Base-by-base conservation (phyloP, 768 basidiomycete species). In the Boletus rufocinnamomeus region DNA sequence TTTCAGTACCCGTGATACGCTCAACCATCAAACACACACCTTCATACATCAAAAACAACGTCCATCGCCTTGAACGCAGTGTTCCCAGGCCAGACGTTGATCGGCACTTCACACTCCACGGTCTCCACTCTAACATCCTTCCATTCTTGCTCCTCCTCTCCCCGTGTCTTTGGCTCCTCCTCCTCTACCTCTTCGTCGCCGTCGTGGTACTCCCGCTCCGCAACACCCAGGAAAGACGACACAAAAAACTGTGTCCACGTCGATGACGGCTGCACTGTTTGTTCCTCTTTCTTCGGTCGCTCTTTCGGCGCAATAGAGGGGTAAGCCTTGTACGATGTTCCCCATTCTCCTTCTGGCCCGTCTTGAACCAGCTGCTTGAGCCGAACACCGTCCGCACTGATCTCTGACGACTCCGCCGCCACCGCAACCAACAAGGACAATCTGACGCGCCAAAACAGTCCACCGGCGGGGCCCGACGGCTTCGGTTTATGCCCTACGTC, bases 101-200 rank as follows among this genome's bases (percentile, higher is more conserved):
- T 84, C 21, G 93, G 92, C 44, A 98, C 90, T 71, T 95, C 91
- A 66, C 95, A 97, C 72, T 97, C 96, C 19, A 98, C 93, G 58
- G 87, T 91, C 80, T 98, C 95, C 27, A 88, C 80, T 67, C 72
- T 77, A 13, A 90, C 81, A 58, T 87, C 85, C 54, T 66, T 67
- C 91, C 89, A 93, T 1, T 78, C 86, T 6, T 77, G 79, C 58
- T 85, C 84, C n/a, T 74, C 75, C 0, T 81, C 84, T 6, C 76
- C 80, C 71, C 76, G 83, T 9, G 25, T 10, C 17, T 10, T 79
- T 4, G 80, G 78, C 48, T 74, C 70, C n/a, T 61, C 63, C 9
- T 60, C 64, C 13, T 68, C 73, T 2, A 63, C 72, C 41, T 69
- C 72, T 25, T 71, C 74, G 34, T 67, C 85, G 0, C 81, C 85